Evolutionary conservation across 78 protist species (phyloP).

Genomic region (Bodo saltans): DNA sequence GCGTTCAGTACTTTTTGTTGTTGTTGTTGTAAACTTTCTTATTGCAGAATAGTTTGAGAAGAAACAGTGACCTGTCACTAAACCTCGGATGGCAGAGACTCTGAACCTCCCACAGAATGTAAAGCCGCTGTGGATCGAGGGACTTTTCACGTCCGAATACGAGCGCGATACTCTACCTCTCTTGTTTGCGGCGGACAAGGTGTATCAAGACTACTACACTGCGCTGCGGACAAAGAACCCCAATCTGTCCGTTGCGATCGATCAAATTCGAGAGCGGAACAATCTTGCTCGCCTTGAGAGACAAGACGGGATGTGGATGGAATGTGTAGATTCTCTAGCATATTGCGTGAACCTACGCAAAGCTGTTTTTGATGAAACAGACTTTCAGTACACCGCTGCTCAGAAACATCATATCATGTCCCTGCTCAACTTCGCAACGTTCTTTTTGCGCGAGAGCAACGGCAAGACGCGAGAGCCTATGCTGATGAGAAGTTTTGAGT

Average conservation of each 20-base stretch:
- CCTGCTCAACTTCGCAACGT: constrained; percentile 15
- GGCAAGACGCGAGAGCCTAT: neutral
- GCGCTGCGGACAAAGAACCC: neutral
- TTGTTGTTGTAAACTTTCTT: too few relatives aligned
- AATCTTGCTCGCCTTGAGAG: neutral
- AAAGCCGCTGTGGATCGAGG: constrained; percentile 23
- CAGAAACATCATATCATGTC: neutral
- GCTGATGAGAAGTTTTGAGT: neutral
- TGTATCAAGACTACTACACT: constrained; percentile 15
- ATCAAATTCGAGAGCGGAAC: constrained; percentile 4
- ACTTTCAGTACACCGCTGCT: constrained; percentile 21
- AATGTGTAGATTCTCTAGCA: neutral
- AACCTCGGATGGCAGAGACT: neutral
- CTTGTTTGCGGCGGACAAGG: neutral
- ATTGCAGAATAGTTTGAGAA: too few relatives aligned
- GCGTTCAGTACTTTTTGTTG: too few relatives aligned
- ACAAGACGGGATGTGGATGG: constrained; percentile 3
- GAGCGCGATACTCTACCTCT: constrained; percentile 30
- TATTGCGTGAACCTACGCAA: constrained; percentile 13
- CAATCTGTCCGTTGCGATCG: neutral
- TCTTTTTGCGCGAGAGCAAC: neutral
- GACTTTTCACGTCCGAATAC: constrained; percentile 1
- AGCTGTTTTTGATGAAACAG: neutral
- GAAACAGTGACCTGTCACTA: too few relatives aligned
- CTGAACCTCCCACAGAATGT: neutral